Evolutionary conservation across 768 basidiomycete species (phyloP).

Genomic region (Suillus variegatus): DNA sequence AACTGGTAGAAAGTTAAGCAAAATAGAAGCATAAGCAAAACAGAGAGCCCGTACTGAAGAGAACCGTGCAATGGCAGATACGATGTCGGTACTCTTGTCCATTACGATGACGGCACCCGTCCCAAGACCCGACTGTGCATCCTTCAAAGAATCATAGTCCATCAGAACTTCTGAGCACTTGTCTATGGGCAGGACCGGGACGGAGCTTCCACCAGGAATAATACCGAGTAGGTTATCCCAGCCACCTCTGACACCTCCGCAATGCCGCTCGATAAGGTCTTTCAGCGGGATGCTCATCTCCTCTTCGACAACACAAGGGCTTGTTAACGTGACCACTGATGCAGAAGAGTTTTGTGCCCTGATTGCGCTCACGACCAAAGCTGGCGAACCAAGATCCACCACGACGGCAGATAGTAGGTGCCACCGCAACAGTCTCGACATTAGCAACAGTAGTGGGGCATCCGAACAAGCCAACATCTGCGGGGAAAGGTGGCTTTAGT

Average conservation of each 20-base stretch:
- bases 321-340: constrained; percentile 98
- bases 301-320: constrained; percentile 96
- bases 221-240: constrained; percentile 99
- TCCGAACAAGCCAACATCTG: constrained; percentile 96
- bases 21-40: constrained; percentile 8
- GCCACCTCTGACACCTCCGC: constrained; percentile 90
- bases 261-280: constrained; percentile 95
- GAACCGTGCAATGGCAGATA: constrained; percentile 93
- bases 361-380: constrained; percentile 90
- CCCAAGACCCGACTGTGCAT: constrained; percentile 93
- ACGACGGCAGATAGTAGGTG: constrained; percentile 92
- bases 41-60: constrained; percentile 49
- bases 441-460: constrained; percentile 98
- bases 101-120: constrained; percentile 99
- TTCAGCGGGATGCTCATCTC: constrained; percentile 98
- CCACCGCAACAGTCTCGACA: constrained; percentile 97
- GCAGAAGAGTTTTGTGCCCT: constrained; percentile 97
- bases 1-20: constrained; percentile 49
- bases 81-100: constrained; percentile 96
- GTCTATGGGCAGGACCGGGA: constrained; percentile 86
- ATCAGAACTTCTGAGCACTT: constrained; percentile 89
- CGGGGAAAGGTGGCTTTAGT: constrained; percentile 98
- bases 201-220: constrained; percentile 92
- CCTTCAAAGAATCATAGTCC: constrained; percentile 98
- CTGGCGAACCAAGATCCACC: constrained; percentile 89